Percentiles rank a stretch among this genome's conserved stretches.
Conservation (phyloP, 2,329 filamentous ascomycete species). For the Xylariaceae sp. region DNA sequence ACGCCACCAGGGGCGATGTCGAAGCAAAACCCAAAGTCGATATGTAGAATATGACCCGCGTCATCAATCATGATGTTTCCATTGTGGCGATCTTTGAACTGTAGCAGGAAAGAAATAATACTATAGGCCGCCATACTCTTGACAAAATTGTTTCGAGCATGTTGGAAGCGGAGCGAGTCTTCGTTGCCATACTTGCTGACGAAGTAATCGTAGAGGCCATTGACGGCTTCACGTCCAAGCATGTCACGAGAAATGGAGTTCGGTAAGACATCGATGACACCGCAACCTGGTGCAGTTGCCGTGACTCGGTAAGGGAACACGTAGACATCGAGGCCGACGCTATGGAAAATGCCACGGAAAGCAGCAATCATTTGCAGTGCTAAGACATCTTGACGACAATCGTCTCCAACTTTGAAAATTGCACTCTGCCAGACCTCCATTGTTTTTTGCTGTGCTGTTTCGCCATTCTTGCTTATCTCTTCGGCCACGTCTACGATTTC, state of each 20-base stretch:
- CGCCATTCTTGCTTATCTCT: conserved; percentile 40
- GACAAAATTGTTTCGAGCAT: conserved; percentile 94
- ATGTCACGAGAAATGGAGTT: conserved; percentile 98
- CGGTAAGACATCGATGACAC: conserved; percentile 95
- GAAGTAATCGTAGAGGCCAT: conserved; percentile 98
- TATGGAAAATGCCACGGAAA: conserved; percentile 95
- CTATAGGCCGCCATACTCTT: conserved; percentile 99
- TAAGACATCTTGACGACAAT: conserved; percentile 94
- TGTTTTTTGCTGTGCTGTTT: conserved; percentile 46
- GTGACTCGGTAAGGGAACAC: conserved; percentile 97
- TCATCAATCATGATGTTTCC: conserved; percentile 99
- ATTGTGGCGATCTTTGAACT: conserved; percentile 99
- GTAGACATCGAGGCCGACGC: conserved; percentile 90
- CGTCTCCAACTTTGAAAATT: conserved; percentile 99
- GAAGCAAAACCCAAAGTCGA: conserved; percentile 99
- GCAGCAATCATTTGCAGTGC: conserved; percentile 97
- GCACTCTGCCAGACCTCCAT: conserved; percentile 98
- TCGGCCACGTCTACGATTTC: conserved; percentile 50
- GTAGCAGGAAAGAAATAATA: conserved; percentile 90
- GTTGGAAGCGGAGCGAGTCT: conserved; percentile 90
- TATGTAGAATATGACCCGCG: conserved; percentile 93
- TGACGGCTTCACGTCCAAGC: conserved; percentile 96
- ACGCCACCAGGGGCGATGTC: conserved; percentile 96
- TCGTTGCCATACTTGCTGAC: conserved; percentile 95
- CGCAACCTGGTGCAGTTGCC: conserved; percentile 92